Conservation (phyloP, 441 rosid species). For the Mallotus repandus region DNA sequence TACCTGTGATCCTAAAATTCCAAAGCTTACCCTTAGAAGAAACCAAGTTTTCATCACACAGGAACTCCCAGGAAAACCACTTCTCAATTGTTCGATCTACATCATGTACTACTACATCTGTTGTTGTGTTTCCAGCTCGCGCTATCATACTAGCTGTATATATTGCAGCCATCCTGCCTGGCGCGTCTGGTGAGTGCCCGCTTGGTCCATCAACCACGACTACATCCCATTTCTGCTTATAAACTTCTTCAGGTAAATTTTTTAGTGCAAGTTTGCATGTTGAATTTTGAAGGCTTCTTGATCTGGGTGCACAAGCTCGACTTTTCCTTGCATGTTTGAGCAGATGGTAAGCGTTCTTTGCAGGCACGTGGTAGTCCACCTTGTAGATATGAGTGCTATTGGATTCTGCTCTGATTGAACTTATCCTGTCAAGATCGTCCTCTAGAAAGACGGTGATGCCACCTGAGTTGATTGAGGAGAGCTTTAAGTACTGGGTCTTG, state of each 20-base stretch:
- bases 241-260: slow-evolving; percentile 47
- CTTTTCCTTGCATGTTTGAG: slow-evolving; percentile 44
- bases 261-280: slow-evolving; percentile 59
- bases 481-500: slow-evolving; percentile 73
- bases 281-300: slow-evolving; percentile 39
- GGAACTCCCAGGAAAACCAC: slow-evolving; percentile 54
- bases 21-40: slow-evolving; percentile 50
- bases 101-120: slow-evolving; percentile 60
- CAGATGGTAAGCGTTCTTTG: slow-evolving; percentile 51
- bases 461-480: slow-evolving; percentile 64
- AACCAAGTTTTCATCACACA: slow-evolving; percentile 48
- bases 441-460: slow-evolving; percentile 78
- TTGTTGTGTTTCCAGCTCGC: slow-evolving; percentile 44
- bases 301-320: slow-evolving; percentile 54
- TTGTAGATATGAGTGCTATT: slow-evolving; percentile 55
- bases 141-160: slow-evolving; percentile 62
- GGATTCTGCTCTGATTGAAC: slow-evolving; percentile 38
- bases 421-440: slow-evolving; percentile 69
- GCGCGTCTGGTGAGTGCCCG: slow-evolving; percentile 55
- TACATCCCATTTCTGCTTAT: slow-evolving; percentile 55
- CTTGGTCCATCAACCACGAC: slow-evolving; percentile 71
- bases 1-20: slow-evolving; percentile 49
- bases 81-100: slow-evolving; percentile 58
- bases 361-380: slow-evolving; percentile 59
- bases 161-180: slow-evolving; percentile 71